Conservation (phyloP, 371 early-diverging fungal species). For the Mortierella sp. region DNA sequence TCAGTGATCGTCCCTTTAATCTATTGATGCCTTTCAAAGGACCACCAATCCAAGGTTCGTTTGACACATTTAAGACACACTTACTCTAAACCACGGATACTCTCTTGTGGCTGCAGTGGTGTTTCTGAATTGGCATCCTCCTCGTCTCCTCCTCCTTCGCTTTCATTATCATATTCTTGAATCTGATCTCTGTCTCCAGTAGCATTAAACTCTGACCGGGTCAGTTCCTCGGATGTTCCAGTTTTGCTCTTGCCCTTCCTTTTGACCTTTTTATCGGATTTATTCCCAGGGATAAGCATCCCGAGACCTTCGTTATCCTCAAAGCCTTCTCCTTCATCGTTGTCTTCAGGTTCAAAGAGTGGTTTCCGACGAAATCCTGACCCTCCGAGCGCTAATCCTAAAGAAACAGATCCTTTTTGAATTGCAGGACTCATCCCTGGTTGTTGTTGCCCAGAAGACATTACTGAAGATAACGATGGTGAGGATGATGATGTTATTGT, state of each 20-base stretch:
- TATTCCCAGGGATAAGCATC: not conserved
- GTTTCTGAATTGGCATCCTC: slow-evolving; percentile 51
- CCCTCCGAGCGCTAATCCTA: slow-evolving; percentile 54
- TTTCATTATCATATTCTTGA: not conserved
- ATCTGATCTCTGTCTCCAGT: not conserved
- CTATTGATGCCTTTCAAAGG: no score
- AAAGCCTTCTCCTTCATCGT: slow-evolving; percentile 8
- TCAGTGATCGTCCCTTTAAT: not conserved
- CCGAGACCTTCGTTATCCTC: not conserved
- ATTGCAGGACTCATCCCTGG: slow-evolving; percentile 55
- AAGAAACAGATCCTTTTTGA: slow-evolving; percentile 38
- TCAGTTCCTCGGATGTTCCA: slow-evolving; percentile 15
- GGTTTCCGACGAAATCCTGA: slow-evolving; percentile 53
- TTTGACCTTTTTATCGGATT: not conserved
- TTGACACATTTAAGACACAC: not conserved
- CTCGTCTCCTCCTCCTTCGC: slow-evolving; percentile 19
- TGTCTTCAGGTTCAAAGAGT: slow-evolving; percentile 43
- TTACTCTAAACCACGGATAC: slow-evolving; percentile 52
- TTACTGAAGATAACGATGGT: not conserved
- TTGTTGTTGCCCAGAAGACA: slow-evolving; percentile 16
- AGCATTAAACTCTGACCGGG: slow-evolving; percentile 8
- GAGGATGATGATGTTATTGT: not conserved
- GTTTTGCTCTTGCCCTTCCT: slow-evolving; percentile 3
- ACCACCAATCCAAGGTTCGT: no score
- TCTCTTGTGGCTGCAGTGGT: slow-evolving; percentile 44